A percentile compares a stretch with the other conserved stretches of the same genome.
These are phyloP conservation scores for Parathielavia appendiculata DNA, from an alignment of 495 filamentous ascomycete genomes.

Conservation along the genomic window DNA sequence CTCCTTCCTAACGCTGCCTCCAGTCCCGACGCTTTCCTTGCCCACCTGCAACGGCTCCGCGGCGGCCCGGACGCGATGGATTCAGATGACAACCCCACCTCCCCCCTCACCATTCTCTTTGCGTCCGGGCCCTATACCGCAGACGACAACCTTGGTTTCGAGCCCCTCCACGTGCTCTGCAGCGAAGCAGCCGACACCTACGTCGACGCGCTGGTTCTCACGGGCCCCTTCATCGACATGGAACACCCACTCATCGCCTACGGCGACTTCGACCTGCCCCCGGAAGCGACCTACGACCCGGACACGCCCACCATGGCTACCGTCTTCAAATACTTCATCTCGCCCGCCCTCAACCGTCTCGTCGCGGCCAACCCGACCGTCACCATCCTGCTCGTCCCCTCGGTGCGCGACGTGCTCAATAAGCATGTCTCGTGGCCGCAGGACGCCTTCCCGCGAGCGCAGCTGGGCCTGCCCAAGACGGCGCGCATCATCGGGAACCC, in stretches of 20 bases:
- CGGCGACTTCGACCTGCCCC: conserved; percentile 86
- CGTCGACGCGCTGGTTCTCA: conserved; percentile 74
- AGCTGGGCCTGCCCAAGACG: conserved; percentile 67
- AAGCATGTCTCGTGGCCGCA: conserved; percentile 89
- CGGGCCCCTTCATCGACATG: conserved; percentile 83
- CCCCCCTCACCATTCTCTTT: conserved; percentile 68
- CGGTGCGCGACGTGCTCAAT: conserved; percentile 75
- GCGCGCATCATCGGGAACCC: conserved; percentile 78
- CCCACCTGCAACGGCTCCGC: conserved; percentile 57
- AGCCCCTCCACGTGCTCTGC: conserved; percentile 77
- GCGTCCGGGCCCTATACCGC: conserved; percentile 87
- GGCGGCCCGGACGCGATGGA: conserved; percentile 57
- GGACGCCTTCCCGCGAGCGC: conserved; percentile 65
- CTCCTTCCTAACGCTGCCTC: conserved; percentile 65
- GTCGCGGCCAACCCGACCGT: conserved; percentile 63
- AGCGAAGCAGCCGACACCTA: conserved; percentile 64
- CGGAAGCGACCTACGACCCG: conserved; percentile 59
- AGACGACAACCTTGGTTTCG: conserved; percentile 84
- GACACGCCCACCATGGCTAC: conserved; percentile 74
- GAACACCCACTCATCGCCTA: conserved; percentile 85
- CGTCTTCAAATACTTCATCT: conserved; percentile 76
- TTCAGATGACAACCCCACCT: conserved; percentile 47
- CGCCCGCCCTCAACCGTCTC: conserved; percentile 59
- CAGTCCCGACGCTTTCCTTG: conserved; percentile 52
- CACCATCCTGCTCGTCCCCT: conserved; percentile 77